Base-by-base conservation (phyloP, 768 basidiomycete genomes). In the Paxillus rubicundulus region DNA sequence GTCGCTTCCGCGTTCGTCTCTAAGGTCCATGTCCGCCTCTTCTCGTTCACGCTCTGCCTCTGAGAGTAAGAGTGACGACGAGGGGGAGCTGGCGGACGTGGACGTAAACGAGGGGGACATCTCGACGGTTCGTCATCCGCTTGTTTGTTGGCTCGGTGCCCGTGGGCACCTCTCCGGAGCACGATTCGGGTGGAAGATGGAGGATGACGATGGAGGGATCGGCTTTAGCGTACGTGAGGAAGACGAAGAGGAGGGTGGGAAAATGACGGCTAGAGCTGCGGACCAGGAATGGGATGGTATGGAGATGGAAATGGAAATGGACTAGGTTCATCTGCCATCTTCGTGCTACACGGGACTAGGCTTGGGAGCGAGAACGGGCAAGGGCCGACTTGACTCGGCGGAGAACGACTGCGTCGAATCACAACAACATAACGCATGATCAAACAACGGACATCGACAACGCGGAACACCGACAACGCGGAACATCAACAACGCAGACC, bases 1-100 rank as follows among this genome's bases (percentile, higher is more conserved):
- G 81, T 80, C 79, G 13, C 72, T 81, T 40, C 81, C 80, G 20
- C 74, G 76, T 32, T 82, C 82, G 21, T 82, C 81, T 1, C 53
- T 82, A 44, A 71, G 77, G 53, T 73, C 61, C 40, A 65, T 53
- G 39, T 78, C 74, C 9, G 67, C 67, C 30, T 76, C 72, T 34
- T 71, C 70, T 12, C 48, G 69, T 14, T 69, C 71, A 8, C 49
- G 62, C 42, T 72, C 70, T 33, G 64, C 56, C 24, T 71, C 70
- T 45, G 71, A 68, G 47, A 64, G 67, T 36, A 65, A 69, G 50
- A 74, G 72, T 39, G 77, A 72, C n/a, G 70, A 71, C 24, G 70
- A 67, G 20, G 65, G 43, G 54, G 68, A 51, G 65, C 67, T 52
- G 57, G 64, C 27, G 40, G 59, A 53, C 16, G 60, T 39, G 8